Base-by-base conservation (phyloP, 2,329 filamentous ascomycete species). In the Ascochyta clinopodiicola region DNA sequence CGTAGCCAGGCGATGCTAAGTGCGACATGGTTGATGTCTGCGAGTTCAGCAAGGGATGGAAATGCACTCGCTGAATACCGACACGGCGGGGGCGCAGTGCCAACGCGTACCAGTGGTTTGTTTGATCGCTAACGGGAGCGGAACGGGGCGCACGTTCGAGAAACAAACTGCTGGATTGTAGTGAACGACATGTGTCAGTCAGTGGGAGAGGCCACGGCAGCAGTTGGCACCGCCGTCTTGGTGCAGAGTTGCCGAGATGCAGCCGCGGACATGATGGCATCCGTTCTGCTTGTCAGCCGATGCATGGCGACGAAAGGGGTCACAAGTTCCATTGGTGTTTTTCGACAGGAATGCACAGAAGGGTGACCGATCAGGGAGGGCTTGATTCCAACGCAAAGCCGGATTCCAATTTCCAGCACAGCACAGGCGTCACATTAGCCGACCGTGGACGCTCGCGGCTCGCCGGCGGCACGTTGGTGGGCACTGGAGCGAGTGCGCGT, bases 321-420 rank as follows among this genome's bases (percentile, higher is more conserved):
- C 44, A 44, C 21, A 37, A 24, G 19, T 42, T 25, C 54, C 42
- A 67, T 62, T 60, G 57, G 57, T 42, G 22, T 51, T 39, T 50
- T 43, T 34, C 15, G 10, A 51, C 50, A 82, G 69, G 80, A 56
- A 60, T 62, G 44, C 47, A 45, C 48, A 59, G 60, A 58, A 38
- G 58, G 43, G 58, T 60, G 62, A 62, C 62, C 48, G 59, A 63
- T 59, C 56, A 57, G 45, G 29, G 25, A 47, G 48, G 29, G 52
- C 45, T 42, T 60, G 58, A 49, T 42, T 29, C 48, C 38, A 31
- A 52, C 43, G 42, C 58, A 59, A 55, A 44, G 44, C 44, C 43
- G 36, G 46, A 54, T 37, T 44, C 34, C 31, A 37, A 43, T 22
- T 10, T 10, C 27, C 27, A 29, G 27, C 27, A 12, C 27, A 29